Evolutionary conservation across 2,329 filamentous ascomycete genomes (phyloP), one percentile per base, ranked within the genome.

Genomic region (Arthrobotrys megalospora): DNA sequence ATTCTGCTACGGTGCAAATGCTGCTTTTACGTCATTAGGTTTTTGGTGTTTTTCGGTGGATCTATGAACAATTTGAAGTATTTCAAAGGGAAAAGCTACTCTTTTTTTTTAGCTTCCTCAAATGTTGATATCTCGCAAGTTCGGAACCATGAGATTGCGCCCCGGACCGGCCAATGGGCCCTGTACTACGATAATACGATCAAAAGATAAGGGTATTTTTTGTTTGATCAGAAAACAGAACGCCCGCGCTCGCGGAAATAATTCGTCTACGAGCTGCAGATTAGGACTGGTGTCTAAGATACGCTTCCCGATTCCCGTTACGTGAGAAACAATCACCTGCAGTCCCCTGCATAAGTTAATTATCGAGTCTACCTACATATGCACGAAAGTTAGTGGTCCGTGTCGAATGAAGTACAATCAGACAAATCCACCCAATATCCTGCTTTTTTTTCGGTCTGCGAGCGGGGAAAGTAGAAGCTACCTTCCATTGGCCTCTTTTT

Each of bases 311-410:
- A 58, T 64, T 38, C 55, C 55, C 38, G 28, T 71, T 71, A 71
- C 55, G 53, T 68, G 55, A 71, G n/a, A 71, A 43, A 71, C 38
- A 47, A 38, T 60, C 19, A 32, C 47, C 52, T 71, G 53, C 55
- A 71, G 34, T 71, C 67, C 67, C 67, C 55, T 71, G 67, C 67
- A 71, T 71, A 53, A 71, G 55, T 71, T 43, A 19, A 43, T 43
- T 63, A 45, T 63, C 43, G 36, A 63, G 47, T 28, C 12, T 12
- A 64, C 41, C 12, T 45, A 64, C 67, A 71, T 71, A 52, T 71
- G 67, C 67, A 71, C 43, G 67, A 63, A 71, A 71, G 55, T 19
- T 41, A 71, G 60, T 64, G 34, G 67, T 38, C 55, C 45, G 45
- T 71, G 67, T 71, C 32, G 11, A 48, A 60, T 47, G 36, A 60